Base-by-base conservation (phyloP, 75 land plant species). In the Isoetes taiwanensis region DNA sequence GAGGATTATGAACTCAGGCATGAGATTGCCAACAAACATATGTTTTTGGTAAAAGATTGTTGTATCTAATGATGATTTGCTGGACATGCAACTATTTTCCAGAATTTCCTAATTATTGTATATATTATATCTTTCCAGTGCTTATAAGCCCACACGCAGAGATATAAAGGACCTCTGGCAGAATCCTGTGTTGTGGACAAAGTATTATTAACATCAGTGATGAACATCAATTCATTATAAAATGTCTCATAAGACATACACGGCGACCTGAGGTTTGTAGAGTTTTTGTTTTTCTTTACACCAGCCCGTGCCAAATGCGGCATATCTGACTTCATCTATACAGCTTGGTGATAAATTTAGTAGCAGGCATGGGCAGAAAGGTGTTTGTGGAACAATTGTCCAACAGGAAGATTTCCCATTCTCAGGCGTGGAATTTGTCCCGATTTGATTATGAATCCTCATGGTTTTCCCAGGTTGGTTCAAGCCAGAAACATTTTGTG, bases 391-490 rank as follows among this genome's bases (percentile, higher is more conserved):
- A 17, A 79, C 76, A 17, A 94, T 89, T 34, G 78, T 85, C 27
- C 90, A 82, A 61, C 96, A 94, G 65, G 96, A 94, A 68, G 96
- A 94, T 48, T 84, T 94, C 43, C 99, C 99, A 41, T 94, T 94
- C 64, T 79, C 96, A 96, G 88, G 30, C 78, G 79, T 59, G 99
- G 99, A 9, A 76, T 94, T 43, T 94, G 99, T 57, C 99, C 99
- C 52, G 99, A 94, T 79, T 57, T 94, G 57, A 94, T 94, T 41
- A 94, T 94, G 99, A 94, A 94, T 72, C 99, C 99, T 48, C 99
- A 94, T 72, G 99, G 99, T 34, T 94, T 79, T 78, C 99, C 99
- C 35, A 94, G 98, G 98, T 91, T 48, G 3, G 28, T 27, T 39
- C n/a, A n/a, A n/a, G n/a, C n/a, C n/a, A n/a, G n/a, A n/a, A n/a